A percentile compares a stretch with the other conserved stretches of the same genome.
Evolutionary conservation across 106 monocot species (phyloP).

Genomic region (Acorus gramineus): DNA sequence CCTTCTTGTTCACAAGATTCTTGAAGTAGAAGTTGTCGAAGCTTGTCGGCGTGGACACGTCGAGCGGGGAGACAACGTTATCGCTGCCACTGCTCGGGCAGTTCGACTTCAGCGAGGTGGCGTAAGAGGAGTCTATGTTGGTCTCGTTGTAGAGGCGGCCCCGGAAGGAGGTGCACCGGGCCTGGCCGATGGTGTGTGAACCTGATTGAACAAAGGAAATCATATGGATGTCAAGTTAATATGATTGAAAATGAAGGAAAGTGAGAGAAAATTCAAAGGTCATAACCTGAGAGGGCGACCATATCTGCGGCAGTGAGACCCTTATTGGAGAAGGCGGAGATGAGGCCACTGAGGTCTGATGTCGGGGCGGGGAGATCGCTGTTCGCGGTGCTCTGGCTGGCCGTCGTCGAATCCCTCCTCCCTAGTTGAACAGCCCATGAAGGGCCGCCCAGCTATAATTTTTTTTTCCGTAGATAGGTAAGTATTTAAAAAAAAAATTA

Average conservation of each 20-base stretch:
- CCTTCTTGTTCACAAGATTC: conserved; percentile 52
- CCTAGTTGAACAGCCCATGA: conserved; percentile 68
- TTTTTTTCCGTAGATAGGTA: background rate
- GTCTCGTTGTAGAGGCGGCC: conserved; percentile 65
- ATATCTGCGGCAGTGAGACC: conserved; percentile 67
- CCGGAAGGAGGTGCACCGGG: conserved; percentile 56
- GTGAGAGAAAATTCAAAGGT: background rate
- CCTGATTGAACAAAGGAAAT: conserved; percentile 19
- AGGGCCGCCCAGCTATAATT: conserved; percentile 58
- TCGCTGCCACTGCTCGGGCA: conserved; percentile 53
- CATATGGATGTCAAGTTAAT: background rate
- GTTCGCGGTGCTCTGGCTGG: conserved; percentile 50
- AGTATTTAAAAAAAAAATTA: background rate
- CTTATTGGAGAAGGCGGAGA: conserved; percentile 54
- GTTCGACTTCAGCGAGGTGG: conserved; percentile 13
- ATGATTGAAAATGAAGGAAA: background rate
- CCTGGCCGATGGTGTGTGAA: conserved; percentile 61
- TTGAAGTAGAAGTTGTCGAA: conserved; percentile 72
- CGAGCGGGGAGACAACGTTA: conserved; percentile 47
- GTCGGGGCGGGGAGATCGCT: conserved; percentile 54
- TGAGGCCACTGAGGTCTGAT: conserved; percentile 41
- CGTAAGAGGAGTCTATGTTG: conserved; percentile 63
- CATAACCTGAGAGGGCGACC: conserved; percentile 61
- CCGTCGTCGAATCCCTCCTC: conserved; percentile 57
- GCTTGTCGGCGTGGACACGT: conserved; percentile 33